These are phyloP conservation scores for Limnanthes douglasii DNA, from an alignment of 345 rosid species.

Conservation along the genomic window DNA sequence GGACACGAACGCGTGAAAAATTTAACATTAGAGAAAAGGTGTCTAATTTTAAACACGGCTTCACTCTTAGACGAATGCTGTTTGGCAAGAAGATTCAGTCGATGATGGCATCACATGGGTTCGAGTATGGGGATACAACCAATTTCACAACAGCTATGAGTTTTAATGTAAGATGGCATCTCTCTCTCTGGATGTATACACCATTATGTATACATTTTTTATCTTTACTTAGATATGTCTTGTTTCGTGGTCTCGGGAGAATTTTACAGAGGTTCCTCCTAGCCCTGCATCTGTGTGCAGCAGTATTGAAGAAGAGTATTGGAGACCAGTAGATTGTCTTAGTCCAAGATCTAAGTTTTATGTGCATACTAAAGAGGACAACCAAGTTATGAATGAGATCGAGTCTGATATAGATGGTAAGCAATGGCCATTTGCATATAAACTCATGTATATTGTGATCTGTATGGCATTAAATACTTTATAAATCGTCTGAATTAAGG, in stretches of 20 bases:
- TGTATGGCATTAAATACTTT: no score
- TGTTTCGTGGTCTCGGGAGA: slow-evolving; percentile 33
- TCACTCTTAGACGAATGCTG: slow-evolving; percentile 47
- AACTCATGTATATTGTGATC: no score
- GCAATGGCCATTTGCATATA: no score
- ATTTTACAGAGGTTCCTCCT: slow-evolving; percentile 90
- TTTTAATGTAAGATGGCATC: slow-evolving; percentile 27
- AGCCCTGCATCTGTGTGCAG: slow-evolving; percentile 86
- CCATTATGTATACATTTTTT: background rate
- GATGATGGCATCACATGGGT: slow-evolving; percentile 28
- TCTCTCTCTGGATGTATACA: slow-evolving; percentile 3
- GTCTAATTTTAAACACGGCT: slow-evolving; percentile 52
- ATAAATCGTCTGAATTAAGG: no score
- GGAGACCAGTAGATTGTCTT: slow-evolving; percentile 48
- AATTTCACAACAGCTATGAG: slow-evolving; percentile 49
- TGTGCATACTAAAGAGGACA: no score
- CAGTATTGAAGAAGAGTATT: slow-evolving; percentile 56
- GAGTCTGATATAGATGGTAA: no score
- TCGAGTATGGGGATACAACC: slow-evolving; percentile 28
- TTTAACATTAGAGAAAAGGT: slow-evolving; percentile 63
- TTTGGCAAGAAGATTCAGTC: slow-evolving; percentile 64
- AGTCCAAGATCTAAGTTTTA: slow-evolving; percentile 65
- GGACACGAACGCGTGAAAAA: slow-evolving; percentile 22
- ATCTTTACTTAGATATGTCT: background rate
- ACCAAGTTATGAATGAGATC: no score